Percentiles rank a stretch among this genome's conserved stretches.
Conservation (phyloP, 805 yeast species). For the Wickerhamomyces mucosus region DNA sequence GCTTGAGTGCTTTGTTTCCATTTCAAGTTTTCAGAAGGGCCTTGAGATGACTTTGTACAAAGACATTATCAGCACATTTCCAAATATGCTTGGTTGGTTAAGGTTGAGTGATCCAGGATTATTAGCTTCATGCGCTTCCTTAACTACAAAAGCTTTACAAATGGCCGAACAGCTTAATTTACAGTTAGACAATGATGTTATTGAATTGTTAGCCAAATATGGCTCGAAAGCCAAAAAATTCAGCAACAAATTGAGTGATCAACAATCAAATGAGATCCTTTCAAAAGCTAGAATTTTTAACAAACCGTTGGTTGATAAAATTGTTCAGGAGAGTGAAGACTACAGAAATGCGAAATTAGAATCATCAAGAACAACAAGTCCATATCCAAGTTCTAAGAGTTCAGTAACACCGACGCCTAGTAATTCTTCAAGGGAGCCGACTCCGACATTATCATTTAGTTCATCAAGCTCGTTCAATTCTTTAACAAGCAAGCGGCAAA, state of each 20-base stretch:
- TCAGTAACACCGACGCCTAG: slow-evolving; percentile 1
- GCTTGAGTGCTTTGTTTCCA: slow-evolving; percentile 53
- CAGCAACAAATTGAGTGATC: slow-evolving; percentile 59
- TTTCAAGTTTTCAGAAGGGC: slow-evolving; percentile 18
- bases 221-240: slow-evolving; percentile 58
- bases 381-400: slow-evolving; percentile 1
- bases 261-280: slow-evolving; percentile 57
- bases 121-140: slow-evolving; percentile 59
- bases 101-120: slow-evolving; percentile 73
- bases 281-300: slow-evolving; percentile 51
- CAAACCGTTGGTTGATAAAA: slow-evolving; percentile 40
- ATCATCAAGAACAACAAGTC: background rate
- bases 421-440: slow-evolving; percentile 1
- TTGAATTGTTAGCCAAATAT: slow-evolving; percentile 49
- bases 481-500: slow-evolving; percentile 18
- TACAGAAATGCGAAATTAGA: slow-evolving; percentile 25
- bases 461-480: slow-evolving; percentile 5
- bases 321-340: slow-evolving; percentile 33
- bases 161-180: slow-evolving; percentile 48
- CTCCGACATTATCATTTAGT: slow-evolving; percentile 14
- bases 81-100: slow-evolving; percentile 68
- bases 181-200: slow-evolving; percentile 40
- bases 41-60: slow-evolving; percentile 30
- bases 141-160: slow-evolving; percentile 59
- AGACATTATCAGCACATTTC: slow-evolving; percentile 52